A percentile compares a stretch with the other conserved stretches of the same genome.
Conservation (phyloP, 2,329 filamentous ascomycete species). For the Hypoxylon sp. region DNA sequence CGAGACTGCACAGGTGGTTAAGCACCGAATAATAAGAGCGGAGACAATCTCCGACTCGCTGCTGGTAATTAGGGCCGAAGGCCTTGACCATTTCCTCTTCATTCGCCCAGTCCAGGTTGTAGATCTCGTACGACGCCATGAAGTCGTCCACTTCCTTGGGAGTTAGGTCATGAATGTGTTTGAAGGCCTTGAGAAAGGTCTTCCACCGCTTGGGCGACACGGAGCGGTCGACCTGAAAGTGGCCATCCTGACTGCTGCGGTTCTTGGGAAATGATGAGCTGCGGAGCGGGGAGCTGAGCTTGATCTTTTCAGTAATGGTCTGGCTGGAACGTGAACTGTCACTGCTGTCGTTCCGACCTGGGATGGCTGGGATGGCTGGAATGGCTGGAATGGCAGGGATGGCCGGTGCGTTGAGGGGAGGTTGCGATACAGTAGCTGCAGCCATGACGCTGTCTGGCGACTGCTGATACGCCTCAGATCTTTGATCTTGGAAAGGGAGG, state of each 20-base stretch:
- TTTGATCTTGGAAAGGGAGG: not conserved
- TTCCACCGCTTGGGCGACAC: constrained; percentile 61
- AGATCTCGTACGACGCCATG: constrained; percentile 68
- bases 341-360: constrained; percentile 46
- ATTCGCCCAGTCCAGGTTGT: constrained; percentile 66
- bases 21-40: constrained; percentile 65
- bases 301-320: constrained; percentile 50
- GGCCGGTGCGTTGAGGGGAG: constrained; percentile 34
- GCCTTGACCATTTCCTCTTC: constrained; percentile 60
- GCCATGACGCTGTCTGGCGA: constrained; percentile 30
- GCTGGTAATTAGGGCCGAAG: constrained; percentile 62
- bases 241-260: constrained; percentile 28
- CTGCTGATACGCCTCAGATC: constrained; percentile 22
- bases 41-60: constrained; percentile 63
- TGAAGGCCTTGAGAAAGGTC: constrained; percentile 63
- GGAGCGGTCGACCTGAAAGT: constrained; percentile 55
- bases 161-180: constrained; percentile 60
- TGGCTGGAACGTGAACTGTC: constrained; percentile 53
- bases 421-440: constrained; percentile 33
- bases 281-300: constrained; percentile 34
- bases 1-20: constrained; percentile 66
- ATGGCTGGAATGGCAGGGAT: constrained; percentile 14
- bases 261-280: constrained; percentile 27
- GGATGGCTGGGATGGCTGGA: constrained; percentile 39
- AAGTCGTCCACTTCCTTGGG: constrained; percentile 65